phyloP scores from a whole-genome alignment of 495 filamentous ascomycete genomes.

The Aspergillus bertholletiae region DNA sequence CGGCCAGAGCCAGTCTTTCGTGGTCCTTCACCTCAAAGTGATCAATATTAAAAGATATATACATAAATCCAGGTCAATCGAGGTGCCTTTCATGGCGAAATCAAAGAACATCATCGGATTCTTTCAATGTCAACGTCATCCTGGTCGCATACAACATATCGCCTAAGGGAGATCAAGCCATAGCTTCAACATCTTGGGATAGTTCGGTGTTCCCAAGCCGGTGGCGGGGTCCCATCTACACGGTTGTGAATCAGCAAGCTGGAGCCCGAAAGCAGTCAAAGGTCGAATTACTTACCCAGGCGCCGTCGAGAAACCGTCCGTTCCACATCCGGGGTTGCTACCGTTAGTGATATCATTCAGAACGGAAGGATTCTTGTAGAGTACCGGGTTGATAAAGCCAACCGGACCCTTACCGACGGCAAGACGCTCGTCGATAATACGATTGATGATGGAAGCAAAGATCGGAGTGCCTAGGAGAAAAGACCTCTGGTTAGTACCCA shows the following conservation, averaged over 20 bases:
- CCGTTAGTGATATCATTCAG: slow-evolving; percentile 50
- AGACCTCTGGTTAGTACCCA: background rate
- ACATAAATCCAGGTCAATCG: too few relatives aligned
- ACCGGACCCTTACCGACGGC: slow-evolving; percentile 42
- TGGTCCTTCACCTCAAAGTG: too few relatives aligned
- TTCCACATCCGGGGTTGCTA: slow-evolving; percentile 44
- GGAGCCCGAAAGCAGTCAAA: background rate
- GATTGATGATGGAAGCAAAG: slow-evolving; percentile 33
- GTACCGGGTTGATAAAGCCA: slow-evolving; percentile 50
- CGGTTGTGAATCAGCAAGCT: background rate
- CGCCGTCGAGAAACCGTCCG: slow-evolving; percentile 46
- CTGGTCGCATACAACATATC: background rate
- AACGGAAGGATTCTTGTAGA: slow-evolving; percentile 44
- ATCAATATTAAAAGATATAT: too few relatives aligned
- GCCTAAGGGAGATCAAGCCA: slow-evolving; percentile 30
- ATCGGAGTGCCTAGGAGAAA: slow-evolving; percentile 16
- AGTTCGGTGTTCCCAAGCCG: slow-evolving; percentile 53
- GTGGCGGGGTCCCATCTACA: slow-evolving; percentile 53
- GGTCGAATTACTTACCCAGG: slow-evolving; percentile 25
- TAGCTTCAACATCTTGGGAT: slow-evolving; percentile 41
- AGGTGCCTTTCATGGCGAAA: too few relatives aligned
- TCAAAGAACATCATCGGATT: too few relatives aligned
- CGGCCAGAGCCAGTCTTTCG: too few relatives aligned
- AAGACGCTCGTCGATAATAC: slow-evolving; percentile 48
- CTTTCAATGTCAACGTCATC: too few relatives aligned